Conservation (phyloP, 1,139 yeast genomes). For the Protomyces inouyei region DNA sequence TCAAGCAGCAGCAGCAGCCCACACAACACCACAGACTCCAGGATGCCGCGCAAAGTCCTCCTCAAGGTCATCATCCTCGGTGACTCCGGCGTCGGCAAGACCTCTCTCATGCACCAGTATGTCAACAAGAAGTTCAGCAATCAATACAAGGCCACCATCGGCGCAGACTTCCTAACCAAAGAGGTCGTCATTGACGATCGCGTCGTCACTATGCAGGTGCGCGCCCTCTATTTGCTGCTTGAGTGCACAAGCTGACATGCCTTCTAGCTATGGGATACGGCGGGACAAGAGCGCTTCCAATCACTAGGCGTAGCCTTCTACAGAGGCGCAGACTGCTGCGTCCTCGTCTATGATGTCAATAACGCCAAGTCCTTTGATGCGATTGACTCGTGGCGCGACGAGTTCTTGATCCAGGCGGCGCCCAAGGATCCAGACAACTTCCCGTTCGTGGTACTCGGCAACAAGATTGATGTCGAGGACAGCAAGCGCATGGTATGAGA, state of each 20-base stretch:
- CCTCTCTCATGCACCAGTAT: slow-evolving; percentile 75
- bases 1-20: no score
- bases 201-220: slow-evolving; percentile 59
- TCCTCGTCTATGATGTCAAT: slow-evolving; percentile 88
- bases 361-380: slow-evolving; percentile 89
- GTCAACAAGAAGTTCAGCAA: slow-evolving; percentile 92
- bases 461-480: slow-evolving; percentile 92
- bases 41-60: slow-evolving; percentile 54
- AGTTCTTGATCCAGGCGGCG: slow-evolving; percentile 86
- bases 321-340: slow-evolving; percentile 98
- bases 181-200: slow-evolving; percentile 80
- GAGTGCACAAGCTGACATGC: slow-evolving; percentile 36
- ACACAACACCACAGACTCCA: neutral
- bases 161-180: slow-evolving; percentile 93
- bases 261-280: slow-evolving; percentile 80
- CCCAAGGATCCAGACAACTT: slow-evolving; percentile 90
- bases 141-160: slow-evolving; percentile 96
- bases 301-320: slow-evolving; percentile 95
- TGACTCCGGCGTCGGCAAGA: slow-evolving; percentile 96
- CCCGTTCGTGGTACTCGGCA: slow-evolving; percentile 92
- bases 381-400: slow-evolving; percentile 89
- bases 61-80: slow-evolving; percentile 83
- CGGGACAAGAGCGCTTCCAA: slow-evolving; percentile 86
- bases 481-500: slow-evolving; percentile 65
- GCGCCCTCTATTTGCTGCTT: slow-evolving; percentile 42